These are phyloP conservation scores for Earliella scabrosa DNA, from an alignment of 1,284 basidiomycete species.

Conservation along the genomic window DNA sequence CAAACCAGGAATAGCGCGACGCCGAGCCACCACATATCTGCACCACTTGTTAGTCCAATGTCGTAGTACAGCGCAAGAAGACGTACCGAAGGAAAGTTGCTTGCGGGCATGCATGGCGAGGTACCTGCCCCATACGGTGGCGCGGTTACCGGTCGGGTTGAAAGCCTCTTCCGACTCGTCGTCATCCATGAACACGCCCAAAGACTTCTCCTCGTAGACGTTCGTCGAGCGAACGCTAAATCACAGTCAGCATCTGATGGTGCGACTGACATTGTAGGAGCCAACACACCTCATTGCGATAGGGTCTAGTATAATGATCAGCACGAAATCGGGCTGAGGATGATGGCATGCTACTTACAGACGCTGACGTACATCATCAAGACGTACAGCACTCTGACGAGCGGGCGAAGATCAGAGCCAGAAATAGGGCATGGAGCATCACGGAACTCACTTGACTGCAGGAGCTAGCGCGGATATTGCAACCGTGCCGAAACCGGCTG, in stretches of 20 bases:
- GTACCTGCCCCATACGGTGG: constrained; percentile 78
- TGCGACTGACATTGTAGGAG: too few relatives aligned
- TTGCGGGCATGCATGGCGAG: constrained; percentile 81
- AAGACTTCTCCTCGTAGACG: constrained; percentile 92
- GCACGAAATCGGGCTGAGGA: not conserved
- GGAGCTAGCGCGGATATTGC: constrained; percentile 74
- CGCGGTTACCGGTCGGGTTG: constrained; percentile 48
- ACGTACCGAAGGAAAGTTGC: constrained; percentile 85
- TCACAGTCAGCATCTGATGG: not conserved
- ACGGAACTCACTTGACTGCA: constrained; percentile 56
- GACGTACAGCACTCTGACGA: constrained; percentile 56
- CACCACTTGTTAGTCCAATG: not conserved
- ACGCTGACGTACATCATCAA: constrained; percentile 59
- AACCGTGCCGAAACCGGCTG: constrained; percentile 87
- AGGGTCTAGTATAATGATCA: constrained; percentile 33
- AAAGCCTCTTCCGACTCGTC: constrained; percentile 51
- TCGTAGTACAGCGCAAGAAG: not conserved
- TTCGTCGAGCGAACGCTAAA: constrained; percentile 90
- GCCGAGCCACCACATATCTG: constrained; percentile 91
- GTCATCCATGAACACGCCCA: constrained; percentile 73
- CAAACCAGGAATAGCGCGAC: constrained; percentile 82
- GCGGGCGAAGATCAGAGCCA: constrained; percentile 3
- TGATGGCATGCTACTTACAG: constrained; percentile 29
- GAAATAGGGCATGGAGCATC: not conserved
- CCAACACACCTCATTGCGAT: constrained; percentile 37